These are phyloP conservation scores for Colletotrichum sp. DNA, from an alignment of 2,329 filamentous ascomycete species.

Conservation along the genomic window DNA sequence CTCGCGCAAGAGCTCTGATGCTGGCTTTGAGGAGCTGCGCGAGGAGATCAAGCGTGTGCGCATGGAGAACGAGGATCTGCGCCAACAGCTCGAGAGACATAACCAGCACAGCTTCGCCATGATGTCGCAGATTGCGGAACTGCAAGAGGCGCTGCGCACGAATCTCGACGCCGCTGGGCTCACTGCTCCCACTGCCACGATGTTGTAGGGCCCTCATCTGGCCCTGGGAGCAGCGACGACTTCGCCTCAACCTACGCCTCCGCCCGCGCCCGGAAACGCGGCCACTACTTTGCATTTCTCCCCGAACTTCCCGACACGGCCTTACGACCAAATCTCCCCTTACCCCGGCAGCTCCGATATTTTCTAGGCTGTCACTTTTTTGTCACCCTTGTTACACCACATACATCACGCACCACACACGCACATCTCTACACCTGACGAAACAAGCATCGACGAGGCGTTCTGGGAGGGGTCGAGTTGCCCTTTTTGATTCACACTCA, in stretches of 20 bases:
- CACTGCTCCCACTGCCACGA: conserved; percentile 43
- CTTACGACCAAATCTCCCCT: conserved; percentile 10
- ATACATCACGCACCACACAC: background rate
- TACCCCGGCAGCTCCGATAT: conserved; percentile 5
- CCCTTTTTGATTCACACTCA: background rate
- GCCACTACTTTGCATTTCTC: background rate
- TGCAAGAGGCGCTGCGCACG: conserved; percentile 46
- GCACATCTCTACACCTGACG: background rate
- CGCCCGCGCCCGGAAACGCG: background rate
- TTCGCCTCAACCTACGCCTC: background rate
- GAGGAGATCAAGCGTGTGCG: conserved; percentile 71
- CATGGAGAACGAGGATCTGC: conserved; percentile 67
- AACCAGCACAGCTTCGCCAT: conserved; percentile 49
- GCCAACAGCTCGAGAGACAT: conserved; percentile 53
- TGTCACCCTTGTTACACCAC: background rate
- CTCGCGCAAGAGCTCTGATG: conserved; percentile 27
- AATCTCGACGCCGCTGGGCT: conserved; percentile 30
- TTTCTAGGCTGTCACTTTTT: conserved; percentile 4
- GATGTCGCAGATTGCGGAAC: conserved; percentile 53
- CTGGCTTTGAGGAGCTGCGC: conserved; percentile 60
- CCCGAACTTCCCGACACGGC: conserved; percentile 8
- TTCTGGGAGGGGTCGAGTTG: conserved; percentile 1
- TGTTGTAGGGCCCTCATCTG: conserved; percentile 34
- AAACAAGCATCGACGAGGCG: conserved; percentile 19
- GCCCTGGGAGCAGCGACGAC: conserved; percentile 25